Base-by-base conservation (phyloP, 306 rosid genomes). In the Fragaria iinumae region DNA sequence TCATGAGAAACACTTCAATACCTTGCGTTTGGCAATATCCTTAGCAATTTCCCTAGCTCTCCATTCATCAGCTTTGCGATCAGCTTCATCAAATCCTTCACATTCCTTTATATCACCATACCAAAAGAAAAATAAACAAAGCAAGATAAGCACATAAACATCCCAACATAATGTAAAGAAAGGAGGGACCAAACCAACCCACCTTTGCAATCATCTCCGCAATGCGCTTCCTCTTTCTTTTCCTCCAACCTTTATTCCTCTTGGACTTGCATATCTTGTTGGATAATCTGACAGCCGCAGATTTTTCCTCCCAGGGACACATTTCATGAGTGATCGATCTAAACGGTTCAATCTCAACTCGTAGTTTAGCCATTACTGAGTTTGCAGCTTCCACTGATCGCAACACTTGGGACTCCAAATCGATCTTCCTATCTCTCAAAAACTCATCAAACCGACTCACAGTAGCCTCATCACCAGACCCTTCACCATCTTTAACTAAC, bases 51-150 rank as follows among this genome's bases (percentile, higher is more conserved):
- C 98, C 82, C 90, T 88, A 39, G 89, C 92, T 77, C 91, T 87
- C 97, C 98, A 95, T 72, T 95, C 97, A 82, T 92, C 93, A 57
- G 98, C 98, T 86, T 92, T 92, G 60, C 62, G 84, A 84, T 92
- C 91, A 45, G 85, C 90, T 83, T 57, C 86, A 32, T 86, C 88
- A 83, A 87, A 92, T 74, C 67, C 67, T 76, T 87, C 91, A 17
- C 1, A 76, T 71, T 86, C 93, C 98, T 92, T 69, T 8, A 59
- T 65, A 69, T 76, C 85, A 76, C 44, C 65, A 77, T 45, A 66
- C 27, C 60, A 63, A 67, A 60, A 60, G 45, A 34, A 69, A 66
- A 76, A 78, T 16, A 75, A 39, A 39, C 14, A 73, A 57, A 55
- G 6, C 53, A 57, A 14, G 62, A 5, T 20, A 53, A n/a, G 14